Base-by-base conservation (phyloP, 2,329 filamentous ascomycete species). In the Amylocarpus encephaloides region DNA sequence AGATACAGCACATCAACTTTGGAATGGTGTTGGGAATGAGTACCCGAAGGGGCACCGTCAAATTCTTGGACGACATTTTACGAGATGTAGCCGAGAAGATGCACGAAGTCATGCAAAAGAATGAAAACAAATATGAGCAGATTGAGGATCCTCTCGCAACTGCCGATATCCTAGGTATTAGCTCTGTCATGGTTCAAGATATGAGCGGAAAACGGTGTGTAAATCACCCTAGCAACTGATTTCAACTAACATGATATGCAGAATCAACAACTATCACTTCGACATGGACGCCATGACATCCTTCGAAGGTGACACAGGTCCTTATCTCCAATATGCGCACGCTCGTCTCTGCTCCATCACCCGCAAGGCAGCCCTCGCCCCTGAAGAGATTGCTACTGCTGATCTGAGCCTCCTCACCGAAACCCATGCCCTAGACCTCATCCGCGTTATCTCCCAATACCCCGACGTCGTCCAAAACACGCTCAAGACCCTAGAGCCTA, bases 91-190 rank as follows among this genome's bases (percentile, higher is more conserved):
- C 82, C 62, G 92, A 96, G 49, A 88, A 91, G 71, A 98, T 98
- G 93, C 92, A 97, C 75, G 88, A 95, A 54, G 88, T 94, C 46
- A 98, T 98, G 93, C 82, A 75, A 70, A 86, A 85, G 73, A 97
- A 97, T 68, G 78, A 86, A 62, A 76, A 79, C 65, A 98, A 98
- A 75, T 98, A 97, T 70, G 73, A 82, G 50, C 90, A 96, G 70
- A 85, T 98, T 16, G 86, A 85, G 64, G 76, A 97, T 67, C 92
- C 92, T 0, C 83, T 82, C 48, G 78, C 80, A 48, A 86, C 84
- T 9, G 90, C 93, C 54, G 93, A 97, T 71, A 88, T 80, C 10
- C 79, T 97, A 2, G 93, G 92, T 56, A 96, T 97, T 66, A 91
- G 86, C 57, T 86, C 87, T 65, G 92, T 97, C 65, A 97, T 97